Percentiles rank a stretch among this genome's conserved stretches.
phyloP scores from a whole-genome alignment of 1,284 basidiomycete species.

The Cutaneotrichosporon sp. region DNA sequence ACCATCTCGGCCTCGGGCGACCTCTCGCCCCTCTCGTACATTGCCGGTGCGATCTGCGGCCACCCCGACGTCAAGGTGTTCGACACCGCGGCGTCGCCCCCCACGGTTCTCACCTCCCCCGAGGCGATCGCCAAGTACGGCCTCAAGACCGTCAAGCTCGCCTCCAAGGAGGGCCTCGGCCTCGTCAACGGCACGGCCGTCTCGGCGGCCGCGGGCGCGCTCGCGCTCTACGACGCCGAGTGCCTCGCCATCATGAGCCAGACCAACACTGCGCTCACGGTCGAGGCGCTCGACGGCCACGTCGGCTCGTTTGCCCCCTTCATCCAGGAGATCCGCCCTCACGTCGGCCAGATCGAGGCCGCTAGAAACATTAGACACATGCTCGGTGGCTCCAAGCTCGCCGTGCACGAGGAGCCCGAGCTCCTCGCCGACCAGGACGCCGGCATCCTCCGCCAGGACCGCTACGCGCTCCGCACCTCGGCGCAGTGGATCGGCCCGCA shows the following conservation, averaged over 20 bases:
- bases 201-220: slow-evolving; percentile 21
- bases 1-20: slow-evolving; percentile 25
- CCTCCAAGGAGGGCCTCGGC: slow-evolving; percentile 26
- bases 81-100: slow-evolving; percentile 16
- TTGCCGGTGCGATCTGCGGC: slow-evolving; percentile 25
- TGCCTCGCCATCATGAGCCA: slow-evolving; percentile 24
- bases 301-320: slow-evolving; percentile 24
- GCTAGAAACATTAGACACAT: slow-evolving; percentile 23
- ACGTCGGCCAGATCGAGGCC: slow-evolving; percentile 22
- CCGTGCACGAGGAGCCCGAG: slow-evolving; percentile 24
- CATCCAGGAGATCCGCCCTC: slow-evolving; percentile 27
- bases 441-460: slow-evolving; percentile 26
- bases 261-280: slow-evolving; percentile 25
- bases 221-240: slow-evolving; percentile 28
- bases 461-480: slow-evolving; percentile 25
- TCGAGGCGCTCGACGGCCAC: slow-evolving; percentile 25
- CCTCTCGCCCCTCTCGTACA: slow-evolving; percentile 25
- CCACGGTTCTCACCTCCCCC: slow-evolving; percentile 15
- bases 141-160: slow-evolving; percentile 18
- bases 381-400: slow-evolving; percentile 23
- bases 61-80: slow-evolving; percentile 28
- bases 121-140: slow-evolving; percentile 23
- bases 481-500: slow-evolving; percentile 28
- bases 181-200: slow-evolving; percentile 28
- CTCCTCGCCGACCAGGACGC: slow-evolving; percentile 18